A percentile compares a stretch with the other conserved stretches of the same genome.
These are phyloP conservation scores for Plasmodium inui DNA, from an alignment of 169 alveolate species.

Conservation along the genomic window DNA sequence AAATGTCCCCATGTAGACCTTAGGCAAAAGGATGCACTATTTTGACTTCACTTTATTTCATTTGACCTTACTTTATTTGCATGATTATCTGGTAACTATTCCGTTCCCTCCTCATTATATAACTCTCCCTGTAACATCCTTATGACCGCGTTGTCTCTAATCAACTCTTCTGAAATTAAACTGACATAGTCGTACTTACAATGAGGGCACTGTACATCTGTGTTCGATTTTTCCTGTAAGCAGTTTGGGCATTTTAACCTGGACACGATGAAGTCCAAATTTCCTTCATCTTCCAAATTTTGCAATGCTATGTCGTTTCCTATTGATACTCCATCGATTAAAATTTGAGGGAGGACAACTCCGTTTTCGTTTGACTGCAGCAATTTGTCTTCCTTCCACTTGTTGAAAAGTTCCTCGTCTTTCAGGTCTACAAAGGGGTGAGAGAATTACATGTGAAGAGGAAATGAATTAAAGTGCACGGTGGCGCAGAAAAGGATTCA, in stretches of 20 bases:
- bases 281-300: conserved; percentile 92
- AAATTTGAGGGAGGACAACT: conserved; percentile 87
- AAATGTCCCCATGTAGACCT: neutral
- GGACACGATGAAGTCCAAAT: conserved; percentile 82
- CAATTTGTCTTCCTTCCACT: conserved; percentile 87
- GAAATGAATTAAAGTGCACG: neutral
- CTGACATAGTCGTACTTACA: conserved; percentile 77
- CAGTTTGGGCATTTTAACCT: conserved; percentile 83
- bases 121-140: conserved; percentile 79
- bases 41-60: neutral
- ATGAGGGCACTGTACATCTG: conserved; percentile 76
- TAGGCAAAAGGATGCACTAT: neutral
- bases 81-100: neutral
- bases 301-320: conserved; percentile 87
- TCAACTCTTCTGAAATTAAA: conserved; percentile 77
- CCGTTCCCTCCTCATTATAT: conserved; percentile 24
- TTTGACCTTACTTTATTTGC: neutral
- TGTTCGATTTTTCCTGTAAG: conserved; percentile 77
- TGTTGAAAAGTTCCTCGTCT: conserved; percentile 85
- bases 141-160: conserved; percentile 70
- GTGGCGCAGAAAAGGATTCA: neutral
- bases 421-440: conserved; percentile 76
- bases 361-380: conserved; percentile 77
- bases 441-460: neutral
- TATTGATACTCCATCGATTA: conserved; percentile 88